Conservation (phyloP, 176 grass and related monocot species). For the Tuctoria greenei region DNA sequence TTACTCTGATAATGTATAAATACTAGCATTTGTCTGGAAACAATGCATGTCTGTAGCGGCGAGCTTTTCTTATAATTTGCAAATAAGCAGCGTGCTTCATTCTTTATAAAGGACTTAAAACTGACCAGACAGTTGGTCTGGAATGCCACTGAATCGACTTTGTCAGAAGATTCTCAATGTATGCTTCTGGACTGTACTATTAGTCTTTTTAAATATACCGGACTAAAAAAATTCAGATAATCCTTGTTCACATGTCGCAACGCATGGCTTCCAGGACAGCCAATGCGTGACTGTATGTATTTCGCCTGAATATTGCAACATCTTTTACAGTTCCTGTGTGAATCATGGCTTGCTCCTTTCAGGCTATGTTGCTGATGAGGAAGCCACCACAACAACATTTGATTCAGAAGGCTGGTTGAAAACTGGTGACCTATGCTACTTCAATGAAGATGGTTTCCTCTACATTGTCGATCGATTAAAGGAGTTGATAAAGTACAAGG, state of each 20-base stretch:
- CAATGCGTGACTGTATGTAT: background rate
- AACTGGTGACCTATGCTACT: constrained; percentile 74
- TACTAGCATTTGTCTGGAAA: constrained; percentile 22
- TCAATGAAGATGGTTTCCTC: constrained; percentile 65
- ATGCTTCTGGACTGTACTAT: background rate
- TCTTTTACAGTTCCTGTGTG: background rate
- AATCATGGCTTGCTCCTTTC: background rate
- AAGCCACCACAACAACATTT: constrained; percentile 48
- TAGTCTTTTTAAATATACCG: background rate
- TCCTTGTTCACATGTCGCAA: background rate
- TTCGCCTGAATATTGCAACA: background rate
- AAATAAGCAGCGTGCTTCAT: constrained; percentile 3
- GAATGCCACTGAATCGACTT: background rate
- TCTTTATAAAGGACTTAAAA: constrained; percentile 12
- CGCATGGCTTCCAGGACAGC: background rate
- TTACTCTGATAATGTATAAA: background rate
- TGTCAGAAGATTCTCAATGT: background rate
- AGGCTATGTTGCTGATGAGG: constrained; percentile 59
- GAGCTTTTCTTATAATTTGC: background rate
- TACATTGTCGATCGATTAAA: constrained; percentile 72
- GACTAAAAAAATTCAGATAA: background rate
- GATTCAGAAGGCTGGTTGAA: constrained; percentile 68
- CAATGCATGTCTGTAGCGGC: background rate
- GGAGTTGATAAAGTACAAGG: constrained; percentile 80
- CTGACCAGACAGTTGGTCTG: background rate